Conservation (phyloP, 495 filamentous ascomycete genomes). For the Lophium mytilinum region DNA sequence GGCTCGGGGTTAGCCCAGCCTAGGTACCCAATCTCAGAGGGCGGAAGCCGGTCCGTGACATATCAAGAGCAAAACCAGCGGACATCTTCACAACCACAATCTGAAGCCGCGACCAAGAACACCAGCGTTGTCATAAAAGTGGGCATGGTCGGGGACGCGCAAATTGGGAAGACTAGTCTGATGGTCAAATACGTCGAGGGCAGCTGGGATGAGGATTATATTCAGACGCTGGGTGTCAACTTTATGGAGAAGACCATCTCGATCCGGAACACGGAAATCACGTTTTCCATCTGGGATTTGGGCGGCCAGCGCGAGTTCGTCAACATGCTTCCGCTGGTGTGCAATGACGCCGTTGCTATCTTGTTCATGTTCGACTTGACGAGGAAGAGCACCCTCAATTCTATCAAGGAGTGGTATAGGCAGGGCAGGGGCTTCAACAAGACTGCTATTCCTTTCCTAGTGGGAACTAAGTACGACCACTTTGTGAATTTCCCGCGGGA, state of each 20-base stretch:
- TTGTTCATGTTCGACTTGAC: conserved; percentile 99
- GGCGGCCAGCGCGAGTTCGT: conserved; percentile 98
- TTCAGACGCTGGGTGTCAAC: conserved; percentile 93
- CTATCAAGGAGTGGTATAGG: conserved; percentile 99
- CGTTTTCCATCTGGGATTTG: conserved; percentile 98
- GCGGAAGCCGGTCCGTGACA: conserved; percentile 6
- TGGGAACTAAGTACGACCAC: conserved; percentile 97
- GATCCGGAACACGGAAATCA: conserved; percentile 99
- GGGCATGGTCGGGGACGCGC: conserved; percentile 97
- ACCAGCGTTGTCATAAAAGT: conserved; percentile 98
- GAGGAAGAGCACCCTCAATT: conserved; percentile 94
- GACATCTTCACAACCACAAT: conserved; percentile 22
- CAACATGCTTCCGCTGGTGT: conserved; percentile 97
- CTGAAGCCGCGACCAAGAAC: conserved; percentile 47
- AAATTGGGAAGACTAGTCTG: conserved; percentile 96
- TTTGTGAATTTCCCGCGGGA: conserved; percentile 97
- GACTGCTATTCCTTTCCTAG: conserved; percentile 92
- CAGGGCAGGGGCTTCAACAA: conserved; percentile 98
- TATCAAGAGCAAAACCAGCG: conserved; percentile 30
- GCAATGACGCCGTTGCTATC: conserved; percentile 97
- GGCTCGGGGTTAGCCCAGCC: conserved; percentile 10
- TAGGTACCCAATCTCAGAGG: conserved; percentile 10
- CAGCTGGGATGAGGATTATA: conserved; percentile 99
- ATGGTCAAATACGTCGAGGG: conserved; percentile 99
- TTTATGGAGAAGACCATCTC: conserved; percentile 99